These are phyloP conservation scores for Neurospora sp. DNA, from an alignment of 495 filamentous ascomycete genomes.

Conservation along the genomic window DNA sequence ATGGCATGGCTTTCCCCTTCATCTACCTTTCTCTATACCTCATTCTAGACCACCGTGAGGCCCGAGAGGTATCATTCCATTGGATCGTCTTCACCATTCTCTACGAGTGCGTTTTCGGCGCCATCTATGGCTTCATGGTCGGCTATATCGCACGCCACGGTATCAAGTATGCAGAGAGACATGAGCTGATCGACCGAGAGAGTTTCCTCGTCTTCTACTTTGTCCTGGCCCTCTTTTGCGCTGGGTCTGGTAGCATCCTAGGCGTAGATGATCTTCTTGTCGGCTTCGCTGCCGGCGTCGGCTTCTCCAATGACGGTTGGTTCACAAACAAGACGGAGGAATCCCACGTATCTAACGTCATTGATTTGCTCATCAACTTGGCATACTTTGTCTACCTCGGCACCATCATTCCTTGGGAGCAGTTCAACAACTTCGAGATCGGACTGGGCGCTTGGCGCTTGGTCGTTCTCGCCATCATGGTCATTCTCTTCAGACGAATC, in stretches of 20 bases:
- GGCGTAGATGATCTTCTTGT: conserved; percentile 96
- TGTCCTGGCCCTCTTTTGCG: conserved; percentile 89
- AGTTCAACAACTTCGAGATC: conserved; percentile 62
- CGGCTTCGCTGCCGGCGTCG: conserved; percentile 88
- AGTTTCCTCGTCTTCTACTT: conserved; percentile 99
- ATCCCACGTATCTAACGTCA: conserved; percentile 97
- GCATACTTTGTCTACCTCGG: conserved; percentile 97
- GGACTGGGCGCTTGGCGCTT: conserved; percentile 80
- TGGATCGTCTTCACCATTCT: conserved; percentile 89
- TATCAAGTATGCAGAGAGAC: conserved; percentile 81
- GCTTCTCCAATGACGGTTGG: conserved; percentile 99
- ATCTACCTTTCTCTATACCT: conserved; percentile 88
- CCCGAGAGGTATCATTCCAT: conserved; percentile 60
- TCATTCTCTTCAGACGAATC: conserved; percentile 93
- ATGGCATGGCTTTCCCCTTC: conserved; percentile 99
- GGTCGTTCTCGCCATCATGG: conserved; percentile 78
- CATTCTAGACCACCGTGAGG: conserved; percentile 63
- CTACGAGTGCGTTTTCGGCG: conserved; percentile 93
- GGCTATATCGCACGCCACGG: conserved; percentile 84
- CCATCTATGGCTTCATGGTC: conserved; percentile 76
- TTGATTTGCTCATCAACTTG: conserved; percentile 93
- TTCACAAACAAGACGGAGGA: conserved; percentile 98
- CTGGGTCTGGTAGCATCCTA: conserved; percentile 83
- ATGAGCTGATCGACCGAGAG: conserved; percentile 84
- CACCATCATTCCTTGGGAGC: conserved; percentile 90